Evolutionary conservation across 331 rosid genomes (phyloP), one percentile per base, ranked within the genome.

Genomic region (Acacia pycnantha): DNA sequence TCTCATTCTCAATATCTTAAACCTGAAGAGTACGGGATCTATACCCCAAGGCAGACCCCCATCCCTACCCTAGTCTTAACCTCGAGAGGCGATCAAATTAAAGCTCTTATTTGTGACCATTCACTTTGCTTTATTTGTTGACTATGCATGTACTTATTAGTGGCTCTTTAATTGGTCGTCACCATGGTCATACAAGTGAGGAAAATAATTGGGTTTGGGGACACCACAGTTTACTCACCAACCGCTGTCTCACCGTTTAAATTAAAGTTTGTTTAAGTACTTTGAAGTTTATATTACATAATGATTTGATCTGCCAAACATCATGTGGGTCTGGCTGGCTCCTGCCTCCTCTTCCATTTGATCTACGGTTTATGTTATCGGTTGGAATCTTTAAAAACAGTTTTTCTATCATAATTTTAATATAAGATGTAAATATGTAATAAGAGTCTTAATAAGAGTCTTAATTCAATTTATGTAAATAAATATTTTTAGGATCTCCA

Each of bases 1-100:
- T 50, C 56, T 16, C 22, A 66, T 66, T 8, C 37, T 29, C 10
- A 31, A 31, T 35, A 33, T 8, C 11, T 8, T 35, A 21, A 35
- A 18, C 26, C 46, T 33, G 72, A 46, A 35, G 46, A 40, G 35
- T 66, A 65, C 31, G 40, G 15, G 2, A 29, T 14, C 19, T 29
- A 66, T 4, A 80, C 84, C 74, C 70, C 79, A 13, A 12, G 2
- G 72, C 71, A 35, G 80, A 59, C 78, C 79, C 6, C 5, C 79
- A 74, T 33, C 41, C 37, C 22, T 44, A 15, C 70, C 9, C 50
- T 79, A 79, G 79, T 82, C n/a, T n/a, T n/a, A n/a, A n/a, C n/a
- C n/a, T n/a, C n/a, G n/a, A n/a, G n/a, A n/a, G n/a, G n/a, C n/a
- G n/a, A n/a, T n/a, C n/a, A n/a, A n/a, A n/a, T n/a, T n/a, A 26